Percentiles rank a stretch among this genome's conserved stretches.
Conservation (phyloP, 2,329 filamentous ascomycete species). For the Botrytis pseudocinerea region DNA sequence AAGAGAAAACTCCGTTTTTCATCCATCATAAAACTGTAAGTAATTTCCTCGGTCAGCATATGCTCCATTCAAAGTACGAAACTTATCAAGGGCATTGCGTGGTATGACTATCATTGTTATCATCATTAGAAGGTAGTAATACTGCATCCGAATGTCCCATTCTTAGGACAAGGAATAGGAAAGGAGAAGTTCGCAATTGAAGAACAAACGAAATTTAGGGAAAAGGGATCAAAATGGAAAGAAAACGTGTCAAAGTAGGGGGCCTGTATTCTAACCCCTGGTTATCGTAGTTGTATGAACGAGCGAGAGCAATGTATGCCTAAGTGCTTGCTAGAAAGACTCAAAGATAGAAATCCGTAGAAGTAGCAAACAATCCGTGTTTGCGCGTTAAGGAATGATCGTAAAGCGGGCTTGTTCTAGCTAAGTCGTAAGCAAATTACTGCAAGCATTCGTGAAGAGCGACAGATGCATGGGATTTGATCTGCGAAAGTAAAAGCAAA, state of each 20-base stretch:
- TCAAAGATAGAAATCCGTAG: neutral
- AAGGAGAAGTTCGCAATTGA: neutral
- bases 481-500: neutral
- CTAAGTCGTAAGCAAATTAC: neutral
- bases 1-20: neutral
- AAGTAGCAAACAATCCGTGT: neutral
- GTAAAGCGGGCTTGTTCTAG: neutral
- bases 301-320: neutral
- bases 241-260: neutral
- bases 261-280: neutral
- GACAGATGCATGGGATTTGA: neutral
- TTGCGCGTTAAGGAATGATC: neutral
- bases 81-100: neutral
- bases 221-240: neutral
- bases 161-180: neutral
- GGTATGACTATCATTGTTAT: neutral
- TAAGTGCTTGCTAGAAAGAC: neutral
- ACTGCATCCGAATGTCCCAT: neutral
- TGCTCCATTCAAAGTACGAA: neutral
- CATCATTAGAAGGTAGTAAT: neutral
- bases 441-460: neutral
- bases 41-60: neutral
- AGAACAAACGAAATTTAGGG: neutral
- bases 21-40: neutral
- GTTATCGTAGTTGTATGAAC: neutral